Conservation (phyloP, 2,329 filamentous ascomycete genomes). For the Xylariaceae sp. region DNA sequence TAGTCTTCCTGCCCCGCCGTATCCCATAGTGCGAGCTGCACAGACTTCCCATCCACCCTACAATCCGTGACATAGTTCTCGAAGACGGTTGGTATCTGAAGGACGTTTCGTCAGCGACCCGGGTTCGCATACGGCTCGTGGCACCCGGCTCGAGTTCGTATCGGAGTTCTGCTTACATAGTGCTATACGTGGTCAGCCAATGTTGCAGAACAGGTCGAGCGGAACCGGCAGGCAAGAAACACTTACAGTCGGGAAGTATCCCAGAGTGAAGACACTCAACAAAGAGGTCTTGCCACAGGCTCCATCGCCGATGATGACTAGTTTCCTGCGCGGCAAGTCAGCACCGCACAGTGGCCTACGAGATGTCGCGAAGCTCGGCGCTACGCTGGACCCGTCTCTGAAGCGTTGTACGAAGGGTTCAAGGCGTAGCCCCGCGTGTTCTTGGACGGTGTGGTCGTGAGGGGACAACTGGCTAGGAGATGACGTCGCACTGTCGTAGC, state of each 20-base stretch:
- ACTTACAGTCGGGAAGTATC: constrained; percentile 94
- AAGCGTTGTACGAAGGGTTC: constrained; percentile 3
- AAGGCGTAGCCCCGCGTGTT: background rate
- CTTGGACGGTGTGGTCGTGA: too few relatives aligned
- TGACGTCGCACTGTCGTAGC: too few relatives aligned
- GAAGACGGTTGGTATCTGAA: constrained; percentile 91
- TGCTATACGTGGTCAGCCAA: constrained; percentile 37
- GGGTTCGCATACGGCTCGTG: background rate
- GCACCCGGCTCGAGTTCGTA: background rate
- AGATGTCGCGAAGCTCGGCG: background rate
- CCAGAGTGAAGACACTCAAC: constrained; percentile 93
- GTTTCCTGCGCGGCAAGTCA: constrained; percentile 21
- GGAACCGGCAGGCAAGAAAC: constrained; percentile 4
- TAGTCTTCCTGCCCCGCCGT: constrained; percentile 99
- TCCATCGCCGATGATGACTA: constrained; percentile 44
- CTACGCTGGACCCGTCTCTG: constrained; percentile 1
- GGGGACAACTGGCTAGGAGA: too few relatives aligned
- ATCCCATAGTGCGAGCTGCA: constrained; percentile 97
- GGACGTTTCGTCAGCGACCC: background rate
- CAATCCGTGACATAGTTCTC: constrained; percentile 99
- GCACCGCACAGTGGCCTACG: constrained; percentile 5
- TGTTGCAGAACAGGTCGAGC: constrained; percentile 2
- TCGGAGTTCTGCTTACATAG: constrained; percentile 40
- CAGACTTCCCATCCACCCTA: constrained; percentile 95
- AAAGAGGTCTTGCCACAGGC: constrained; percentile 98